A percentile compares a stretch with the other conserved stretches of the same genome.
Conservation (phyloP, 805 yeast genomes). For the Zygoascus flipseniorum region DNA sequence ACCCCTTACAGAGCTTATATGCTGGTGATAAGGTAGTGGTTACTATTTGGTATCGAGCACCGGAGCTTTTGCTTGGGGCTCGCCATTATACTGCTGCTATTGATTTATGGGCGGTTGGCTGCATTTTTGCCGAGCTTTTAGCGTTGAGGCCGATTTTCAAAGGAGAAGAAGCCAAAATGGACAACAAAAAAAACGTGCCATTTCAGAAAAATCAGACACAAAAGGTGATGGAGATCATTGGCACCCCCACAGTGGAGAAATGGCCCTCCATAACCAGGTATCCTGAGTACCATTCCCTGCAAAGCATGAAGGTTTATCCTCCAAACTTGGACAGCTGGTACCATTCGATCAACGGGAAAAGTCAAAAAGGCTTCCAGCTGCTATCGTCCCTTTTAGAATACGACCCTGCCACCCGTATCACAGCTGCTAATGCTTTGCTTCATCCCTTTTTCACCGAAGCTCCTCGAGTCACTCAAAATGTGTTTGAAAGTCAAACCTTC, state of each 20-base stretch:
- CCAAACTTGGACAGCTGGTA: slow-evolving; percentile 78
- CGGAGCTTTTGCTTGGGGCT: slow-evolving; percentile 83
- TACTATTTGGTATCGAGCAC: slow-evolving; percentile 95
- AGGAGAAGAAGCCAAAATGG: slow-evolving; percentile 97
- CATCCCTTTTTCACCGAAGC: slow-evolving; percentile 73
- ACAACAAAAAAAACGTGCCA: slow-evolving; percentile 84
- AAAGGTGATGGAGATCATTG: slow-evolving; percentile 86
- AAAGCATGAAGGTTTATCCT: slow-evolving; percentile 49
- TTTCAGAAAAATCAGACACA: slow-evolving; percentile 89
- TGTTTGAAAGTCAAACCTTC: slow-evolving; percentile 65
- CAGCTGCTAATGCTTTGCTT: slow-evolving; percentile 66
- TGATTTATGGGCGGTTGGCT: slow-evolving; percentile 94
- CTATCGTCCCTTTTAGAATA: slow-evolving; percentile 61
- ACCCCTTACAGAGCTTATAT: slow-evolving; percentile 77
- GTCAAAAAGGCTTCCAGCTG: slow-evolving; percentile 57
- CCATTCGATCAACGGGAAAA: slow-evolving; percentile 68
- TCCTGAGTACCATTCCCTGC: slow-evolving; percentile 71
- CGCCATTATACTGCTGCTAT: slow-evolving; percentile 89
- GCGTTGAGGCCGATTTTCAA: slow-evolving; percentile 89
- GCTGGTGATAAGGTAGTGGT: slow-evolving; percentile 95
- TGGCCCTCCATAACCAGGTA: slow-evolving; percentile 78
- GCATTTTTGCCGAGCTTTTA: slow-evolving; percentile 84
- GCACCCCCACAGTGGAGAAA: slow-evolving; percentile 66
- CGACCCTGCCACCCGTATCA: slow-evolving; percentile 73
- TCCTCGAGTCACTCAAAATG: slow-evolving; percentile 62